phyloP scores from a whole-genome alignment of 83 land plant genomes.

The Isoetes engelmannii region DNA sequence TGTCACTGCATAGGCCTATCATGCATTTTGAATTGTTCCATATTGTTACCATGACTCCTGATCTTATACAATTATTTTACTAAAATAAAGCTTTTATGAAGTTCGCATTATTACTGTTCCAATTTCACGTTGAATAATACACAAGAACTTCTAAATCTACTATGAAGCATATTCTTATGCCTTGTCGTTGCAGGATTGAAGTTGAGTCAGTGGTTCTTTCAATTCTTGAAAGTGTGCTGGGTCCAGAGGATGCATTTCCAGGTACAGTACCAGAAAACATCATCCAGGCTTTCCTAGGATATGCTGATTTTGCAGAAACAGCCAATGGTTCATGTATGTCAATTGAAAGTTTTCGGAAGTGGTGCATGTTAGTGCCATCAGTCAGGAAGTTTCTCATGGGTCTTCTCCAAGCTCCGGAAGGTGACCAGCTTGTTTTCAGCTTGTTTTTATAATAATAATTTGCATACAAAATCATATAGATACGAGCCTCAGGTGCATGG shows the following conservation, averaged over 20 bases:
- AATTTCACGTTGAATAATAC: too few relatives aligned
- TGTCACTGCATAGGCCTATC: too few relatives aligned
- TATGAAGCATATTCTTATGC: too few relatives aligned
- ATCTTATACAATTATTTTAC: too few relatives aligned
- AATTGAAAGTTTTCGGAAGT: conserved; percentile 52
- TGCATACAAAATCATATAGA: too few relatives aligned
- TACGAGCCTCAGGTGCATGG: too few relatives aligned
- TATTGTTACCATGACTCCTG: too few relatives aligned
- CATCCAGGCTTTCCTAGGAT: conserved; percentile 43
- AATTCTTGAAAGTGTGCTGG: conserved; percentile 45
- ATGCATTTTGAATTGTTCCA: too few relatives aligned
- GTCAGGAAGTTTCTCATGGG: conserved; percentile 64
- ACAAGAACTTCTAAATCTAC: too few relatives aligned
- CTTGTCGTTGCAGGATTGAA: conserved; percentile 45
- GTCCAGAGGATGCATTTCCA: conserved; percentile 27
- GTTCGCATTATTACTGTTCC: too few relatives aligned
- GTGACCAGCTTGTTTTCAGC: conserved; percentile 19
- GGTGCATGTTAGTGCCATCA: conserved; percentile 71
- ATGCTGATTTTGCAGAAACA: conserved; percentile 45
- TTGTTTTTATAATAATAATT: too few relatives aligned
- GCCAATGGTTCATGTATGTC: conserved; percentile 37
- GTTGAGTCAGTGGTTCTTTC: conserved; percentile 57
- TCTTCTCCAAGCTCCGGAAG: conserved; percentile 45
- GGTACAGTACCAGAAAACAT: conserved; percentile 25
- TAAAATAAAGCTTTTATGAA: too few relatives aligned